phyloP scores from a whole-genome alignment of 352 stramenopile genomes.

The Phytophthora kernoviae region DNA sequence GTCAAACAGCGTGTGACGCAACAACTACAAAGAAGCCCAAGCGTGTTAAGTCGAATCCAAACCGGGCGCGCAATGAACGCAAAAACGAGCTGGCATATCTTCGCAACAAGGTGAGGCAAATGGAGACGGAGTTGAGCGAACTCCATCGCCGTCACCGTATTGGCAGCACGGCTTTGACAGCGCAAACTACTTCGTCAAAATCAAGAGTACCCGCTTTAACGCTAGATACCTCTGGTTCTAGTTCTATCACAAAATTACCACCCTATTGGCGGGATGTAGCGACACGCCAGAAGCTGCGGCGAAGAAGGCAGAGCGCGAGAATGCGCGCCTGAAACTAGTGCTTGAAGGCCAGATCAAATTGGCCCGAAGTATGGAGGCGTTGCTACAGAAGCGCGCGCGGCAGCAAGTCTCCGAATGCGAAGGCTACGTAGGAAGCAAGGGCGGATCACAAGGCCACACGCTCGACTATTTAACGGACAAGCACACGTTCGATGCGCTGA shows the following conservation, averaged over 20 bases:
- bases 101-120: constrained; percentile 50
- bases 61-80: constrained; percentile 44
- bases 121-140: constrained; percentile 37
- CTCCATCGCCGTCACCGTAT: constrained; percentile 18
- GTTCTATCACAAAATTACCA: constrained; percentile 4
- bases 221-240: background rate
- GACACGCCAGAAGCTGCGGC: constrained; percentile 38
- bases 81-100: constrained; percentile 64
- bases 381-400: constrained; percentile 45
- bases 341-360: constrained; percentile 58
- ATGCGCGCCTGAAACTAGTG: constrained; percentile 52
- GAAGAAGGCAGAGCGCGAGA: constrained; percentile 48
- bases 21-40: constrained; percentile 6
- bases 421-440: constrained; percentile 7
- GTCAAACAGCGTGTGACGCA: background rate
- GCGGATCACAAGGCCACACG: constrained; percentile 13
- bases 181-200: background rate
- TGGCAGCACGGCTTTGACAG: constrained; percentile 4
- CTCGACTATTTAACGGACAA: constrained; percentile 20
- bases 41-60: constrained; percentile 39
- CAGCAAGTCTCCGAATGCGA: constrained; percentile 25
- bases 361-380: constrained; percentile 42
- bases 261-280: constrained; percentile 50
- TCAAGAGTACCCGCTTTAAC: background rate
- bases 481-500: constrained; percentile 33